Percentiles rank a stretch among this genome's conserved stretches.
Conservation (phyloP, 2,329 filamentous ascomycete species). For the Penicillium polonicum region DNA sequence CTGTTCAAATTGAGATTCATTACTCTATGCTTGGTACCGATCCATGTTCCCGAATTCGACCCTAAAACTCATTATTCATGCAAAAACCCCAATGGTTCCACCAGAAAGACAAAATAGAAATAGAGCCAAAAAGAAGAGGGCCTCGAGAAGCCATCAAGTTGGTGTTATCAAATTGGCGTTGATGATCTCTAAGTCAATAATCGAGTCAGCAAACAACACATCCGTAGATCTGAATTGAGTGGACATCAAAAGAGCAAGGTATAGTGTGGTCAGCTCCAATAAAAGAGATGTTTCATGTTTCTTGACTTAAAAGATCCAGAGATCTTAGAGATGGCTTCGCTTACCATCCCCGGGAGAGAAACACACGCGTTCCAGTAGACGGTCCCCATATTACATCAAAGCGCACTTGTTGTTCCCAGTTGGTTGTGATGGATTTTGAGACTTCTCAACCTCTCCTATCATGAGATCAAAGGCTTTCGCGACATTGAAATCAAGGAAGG, state of each 20-base stretch:
- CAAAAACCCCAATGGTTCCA: conserved; percentile 20
- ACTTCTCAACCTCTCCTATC: conserved; percentile 92
- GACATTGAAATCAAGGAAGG: conserved; percentile 92
- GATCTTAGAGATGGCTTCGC: not conserved
- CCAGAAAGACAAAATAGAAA: conserved; percentile 10
- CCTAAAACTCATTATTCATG: conserved; percentile 23
- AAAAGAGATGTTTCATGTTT: not conserved
- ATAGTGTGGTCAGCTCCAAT: not conserved
- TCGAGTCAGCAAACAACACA: conserved; percentile 3
- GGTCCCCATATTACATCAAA: conserved; percentile 68
- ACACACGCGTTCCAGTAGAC: not conserved
- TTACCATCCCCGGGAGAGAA: conserved; percentile 10
- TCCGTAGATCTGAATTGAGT: conserved; percentile 5
- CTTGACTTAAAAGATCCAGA: not conserved
- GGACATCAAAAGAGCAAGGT: not conserved
- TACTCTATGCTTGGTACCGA: conserved; percentile 25
- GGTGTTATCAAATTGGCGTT: not conserved
- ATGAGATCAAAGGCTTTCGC: conserved; percentile 88
- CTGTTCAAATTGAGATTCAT: conserved; percentile 14
- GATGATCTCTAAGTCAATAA: not conserved
- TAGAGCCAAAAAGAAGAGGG: conserved; percentile 2
- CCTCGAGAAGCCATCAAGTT: conserved; percentile 1
- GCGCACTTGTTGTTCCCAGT: conserved; percentile 75
- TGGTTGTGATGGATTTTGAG: conserved; percentile 83
- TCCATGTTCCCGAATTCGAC: conserved; percentile 18